These are phyloP conservation scores for Lasiosphaeria miniovina DNA, from an alignment of 495 filamentous ascomycete genomes.

Conservation along the genomic window DNA sequence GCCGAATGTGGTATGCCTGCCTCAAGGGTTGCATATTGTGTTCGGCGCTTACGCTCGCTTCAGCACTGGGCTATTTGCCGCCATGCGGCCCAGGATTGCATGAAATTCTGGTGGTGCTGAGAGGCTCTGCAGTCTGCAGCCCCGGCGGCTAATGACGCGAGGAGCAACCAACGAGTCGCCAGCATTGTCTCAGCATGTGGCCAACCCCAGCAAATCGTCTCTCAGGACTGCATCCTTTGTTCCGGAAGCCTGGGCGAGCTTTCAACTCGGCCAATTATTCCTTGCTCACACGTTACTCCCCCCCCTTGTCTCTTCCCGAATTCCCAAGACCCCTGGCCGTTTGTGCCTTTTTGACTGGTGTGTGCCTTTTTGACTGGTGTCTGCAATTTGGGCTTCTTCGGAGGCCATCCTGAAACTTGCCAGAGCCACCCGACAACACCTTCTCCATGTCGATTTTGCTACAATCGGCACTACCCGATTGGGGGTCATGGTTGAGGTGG, in stretches of 20 bases:
- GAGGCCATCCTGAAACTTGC: too few species aligned
- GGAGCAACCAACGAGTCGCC: conserved; percentile 11
- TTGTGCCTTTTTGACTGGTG: too few species aligned
- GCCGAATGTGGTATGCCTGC: background rate
- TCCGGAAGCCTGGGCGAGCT: background rate
- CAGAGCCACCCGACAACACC: too few species aligned
- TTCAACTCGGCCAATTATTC: too few species aligned
- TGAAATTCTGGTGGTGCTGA: conserved; percentile 2
- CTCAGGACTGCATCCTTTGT: background rate
- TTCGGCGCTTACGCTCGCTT: conserved; percentile 10
- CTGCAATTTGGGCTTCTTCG: too few species aligned
- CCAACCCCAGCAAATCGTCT: background rate
- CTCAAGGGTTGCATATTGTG: conserved; percentile 1
- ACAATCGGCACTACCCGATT: too few species aligned
- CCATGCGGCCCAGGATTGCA: background rate
- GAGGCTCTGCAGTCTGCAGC: background rate
- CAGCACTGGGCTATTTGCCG: conserved; percentile 3
- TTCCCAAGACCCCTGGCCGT: too few species aligned
- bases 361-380: too few species aligned
- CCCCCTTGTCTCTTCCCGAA: too few species aligned
- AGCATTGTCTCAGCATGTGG: background rate
- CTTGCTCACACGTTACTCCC: too few species aligned
- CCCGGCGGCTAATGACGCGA: conserved; percentile 11
- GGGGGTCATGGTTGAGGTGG: too few species aligned
- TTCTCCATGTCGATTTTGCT: too few species aligned